These are phyloP conservation scores for Escovopsis sp. DNA, from an alignment of 2,329 filamentous ascomycete species.

Conservation along the genomic window DNA sequence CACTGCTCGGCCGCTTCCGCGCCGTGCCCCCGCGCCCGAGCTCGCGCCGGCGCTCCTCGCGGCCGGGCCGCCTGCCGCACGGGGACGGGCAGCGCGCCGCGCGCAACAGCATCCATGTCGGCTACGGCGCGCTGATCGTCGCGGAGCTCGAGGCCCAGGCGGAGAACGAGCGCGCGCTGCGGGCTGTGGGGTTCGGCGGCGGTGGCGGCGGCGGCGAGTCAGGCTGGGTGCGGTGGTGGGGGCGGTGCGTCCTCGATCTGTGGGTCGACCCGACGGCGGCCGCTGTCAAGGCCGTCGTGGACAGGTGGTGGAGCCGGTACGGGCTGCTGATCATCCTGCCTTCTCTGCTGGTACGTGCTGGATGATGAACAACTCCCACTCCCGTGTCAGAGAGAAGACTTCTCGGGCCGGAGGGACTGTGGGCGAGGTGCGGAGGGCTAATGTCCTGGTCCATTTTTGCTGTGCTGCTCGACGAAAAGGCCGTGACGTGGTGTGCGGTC, in stretches of 20 bases:
- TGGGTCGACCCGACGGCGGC: conserved; percentile 47
- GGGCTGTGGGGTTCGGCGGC: conserved; percentile 16
- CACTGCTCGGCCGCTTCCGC: conserved; percentile 49
- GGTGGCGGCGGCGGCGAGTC: conserved; percentile 16
- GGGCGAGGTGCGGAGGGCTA: too few species aligned
- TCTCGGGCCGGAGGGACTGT: too few species aligned
- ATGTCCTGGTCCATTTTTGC: too few species aligned
- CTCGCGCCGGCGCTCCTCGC: conserved; percentile 14
- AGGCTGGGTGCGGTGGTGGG: conserved; percentile 19
- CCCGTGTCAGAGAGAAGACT: neutral
- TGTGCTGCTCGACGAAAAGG: conserved; percentile 20
- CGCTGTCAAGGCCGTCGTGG: conserved; percentile 42
- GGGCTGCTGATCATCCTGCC: conserved; percentile 45
- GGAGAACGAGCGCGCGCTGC: conserved; percentile 10
- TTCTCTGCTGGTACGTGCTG: conserved; percentile 37
- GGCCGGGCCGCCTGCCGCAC: conserved; percentile 25
- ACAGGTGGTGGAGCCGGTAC: conserved; percentile 51
- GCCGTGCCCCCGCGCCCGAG: conserved; percentile 37
- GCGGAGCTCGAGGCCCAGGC: conserved; percentile 23
- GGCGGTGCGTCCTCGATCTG: conserved; percentile 31
- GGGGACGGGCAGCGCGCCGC: conserved; percentile 14
- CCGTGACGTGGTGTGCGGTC: conserved; percentile 49
- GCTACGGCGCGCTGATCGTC: conserved; percentile 39
- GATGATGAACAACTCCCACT: neutral
- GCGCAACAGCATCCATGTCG: conserved; percentile 40